Conservation (phyloP, 768 basidiomycete species). For the Collybia sordida region DNA sequence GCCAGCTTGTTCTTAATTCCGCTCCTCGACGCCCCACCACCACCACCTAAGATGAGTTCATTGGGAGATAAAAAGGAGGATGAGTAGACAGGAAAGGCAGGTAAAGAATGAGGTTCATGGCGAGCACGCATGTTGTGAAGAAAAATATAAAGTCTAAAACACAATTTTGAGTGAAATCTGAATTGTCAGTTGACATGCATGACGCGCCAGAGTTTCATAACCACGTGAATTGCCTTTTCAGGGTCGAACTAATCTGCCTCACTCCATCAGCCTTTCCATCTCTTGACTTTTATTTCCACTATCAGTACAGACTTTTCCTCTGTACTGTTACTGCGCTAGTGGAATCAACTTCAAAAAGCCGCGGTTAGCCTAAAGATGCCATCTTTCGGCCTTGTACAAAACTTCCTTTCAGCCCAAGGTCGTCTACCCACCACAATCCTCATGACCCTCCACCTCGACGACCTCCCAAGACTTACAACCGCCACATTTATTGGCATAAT, state of each 20-base stretch:
- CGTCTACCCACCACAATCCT: constrained; percentile 1
- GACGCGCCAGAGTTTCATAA: background rate
- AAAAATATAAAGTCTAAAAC: background rate
- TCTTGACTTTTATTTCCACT: background rate
- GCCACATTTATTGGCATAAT: constrained; percentile 74
- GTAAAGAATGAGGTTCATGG: constrained; percentile 76
- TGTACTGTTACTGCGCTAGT: background rate
- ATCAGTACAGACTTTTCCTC: background rate
- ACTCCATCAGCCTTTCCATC: background rate
- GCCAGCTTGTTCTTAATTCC: constrained; percentile 97
- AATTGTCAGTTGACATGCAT: background rate
- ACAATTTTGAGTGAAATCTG: background rate
- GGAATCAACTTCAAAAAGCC: background rate
- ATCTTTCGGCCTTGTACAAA: background rate
- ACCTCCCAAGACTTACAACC: constrained; percentile 54
- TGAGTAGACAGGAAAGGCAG: constrained; percentile 87
- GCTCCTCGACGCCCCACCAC: constrained; percentile 80
- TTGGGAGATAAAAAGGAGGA: constrained; percentile 75
- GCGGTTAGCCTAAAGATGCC: background rate
- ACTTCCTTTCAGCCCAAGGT: background rate
- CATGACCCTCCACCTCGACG: constrained; percentile 21
- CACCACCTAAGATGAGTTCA: constrained; percentile 82
- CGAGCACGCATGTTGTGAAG: constrained; percentile 64
- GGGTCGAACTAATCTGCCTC: background rate
- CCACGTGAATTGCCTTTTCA: background rate